Conservation (phyloP, 2,329 filamentous ascomycete genomes). For the Fusarium humuli region DNA sequence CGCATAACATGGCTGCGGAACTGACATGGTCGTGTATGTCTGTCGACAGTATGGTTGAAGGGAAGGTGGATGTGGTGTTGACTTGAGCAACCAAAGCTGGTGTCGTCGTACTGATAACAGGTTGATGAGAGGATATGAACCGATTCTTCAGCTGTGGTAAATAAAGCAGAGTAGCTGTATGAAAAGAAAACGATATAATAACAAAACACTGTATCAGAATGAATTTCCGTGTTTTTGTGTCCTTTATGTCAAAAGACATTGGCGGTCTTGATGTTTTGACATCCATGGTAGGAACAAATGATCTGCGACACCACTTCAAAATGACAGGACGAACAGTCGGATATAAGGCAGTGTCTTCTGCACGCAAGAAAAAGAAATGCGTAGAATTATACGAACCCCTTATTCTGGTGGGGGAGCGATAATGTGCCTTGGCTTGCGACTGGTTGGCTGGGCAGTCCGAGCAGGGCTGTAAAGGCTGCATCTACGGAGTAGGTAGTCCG, state of each 20-base stretch:
- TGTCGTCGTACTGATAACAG: fast-evolving
- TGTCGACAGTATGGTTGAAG: fast-evolving
- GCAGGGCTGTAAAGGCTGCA: neutral
- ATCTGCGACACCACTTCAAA: neutral
- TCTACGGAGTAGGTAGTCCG: neutral
- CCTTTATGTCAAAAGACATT: neutral
- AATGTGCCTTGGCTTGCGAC: neutral
- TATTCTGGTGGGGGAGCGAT: neutral
- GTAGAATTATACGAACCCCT: neutral
- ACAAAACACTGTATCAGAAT: neutral
- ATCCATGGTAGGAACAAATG: neutral
- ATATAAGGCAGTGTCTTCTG: neutral
- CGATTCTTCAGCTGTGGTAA: fast-evolving
- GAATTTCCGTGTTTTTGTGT: neutral
- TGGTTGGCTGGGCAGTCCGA: neutral
- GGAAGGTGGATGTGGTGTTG: neutral
- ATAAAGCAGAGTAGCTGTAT: neutral
- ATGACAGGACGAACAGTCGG: neutral
- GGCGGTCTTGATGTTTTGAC: neutral
- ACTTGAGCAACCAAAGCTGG: fast-evolving
- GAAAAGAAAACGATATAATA: fast-evolving
- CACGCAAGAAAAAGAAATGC: neutral
- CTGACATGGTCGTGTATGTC: fast-evolving
- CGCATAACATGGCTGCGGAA: neutral
- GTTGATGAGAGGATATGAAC: fast-evolving